A percentile compares a stretch with the other conserved stretches of the same genome.
Conservation (phyloP, 1,284 basidiomycete genomes). For the Rhodotorula sp. region DNA sequence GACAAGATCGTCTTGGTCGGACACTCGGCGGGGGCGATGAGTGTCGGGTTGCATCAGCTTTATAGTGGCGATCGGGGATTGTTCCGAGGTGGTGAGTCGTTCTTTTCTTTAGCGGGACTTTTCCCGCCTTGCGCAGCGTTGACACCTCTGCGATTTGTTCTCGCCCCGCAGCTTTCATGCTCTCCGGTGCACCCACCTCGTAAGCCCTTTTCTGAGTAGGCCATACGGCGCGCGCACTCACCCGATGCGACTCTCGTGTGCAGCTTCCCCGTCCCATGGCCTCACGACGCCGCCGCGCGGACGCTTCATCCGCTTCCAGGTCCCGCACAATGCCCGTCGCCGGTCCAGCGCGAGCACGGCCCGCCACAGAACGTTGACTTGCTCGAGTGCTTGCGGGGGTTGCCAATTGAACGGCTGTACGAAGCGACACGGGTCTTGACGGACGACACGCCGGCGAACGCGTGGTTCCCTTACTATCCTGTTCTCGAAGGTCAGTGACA, state of each 20-base stretch:
- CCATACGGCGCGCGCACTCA: too few relatives aligned
- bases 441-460: slow-evolving; percentile 23
- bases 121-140: neutral
- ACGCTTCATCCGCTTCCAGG: slow-evolving; percentile 36
- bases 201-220: too few relatives aligned
- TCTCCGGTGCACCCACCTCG: slow-evolving; percentile 39
- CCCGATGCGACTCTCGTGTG: neutral
- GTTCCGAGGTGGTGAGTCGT: slow-evolving; percentile 29
- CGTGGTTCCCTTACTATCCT: slow-evolving; percentile 37
- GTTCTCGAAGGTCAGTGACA: slow-evolving; percentile 9
- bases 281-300: slow-evolving; percentile 35
- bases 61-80: slow-evolving; percentile 23
- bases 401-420: slow-evolving; percentile 18
- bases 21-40: slow-evolving; percentile 38
- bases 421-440: slow-evolving; percentile 12
- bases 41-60: slow-evolving; percentile 37
- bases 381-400: slow-evolving; percentile 21
- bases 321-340: slow-evolving; percentile 31
- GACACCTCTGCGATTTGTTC: neutral
- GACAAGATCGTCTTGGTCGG: slow-evolving; percentile 35
- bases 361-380: slow-evolving; percentile 33
- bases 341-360: slow-evolving; percentile 21
- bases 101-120: neutral
- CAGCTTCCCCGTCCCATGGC: slow-evolving; percentile 40
- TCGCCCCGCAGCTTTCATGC: slow-evolving; percentile 32